Evolutionary conservation across 192 early-diverging fungal species (phyloP), one percentile per base, ranked within the genome.

Genomic region (Backusella tuberculispora): DNA sequence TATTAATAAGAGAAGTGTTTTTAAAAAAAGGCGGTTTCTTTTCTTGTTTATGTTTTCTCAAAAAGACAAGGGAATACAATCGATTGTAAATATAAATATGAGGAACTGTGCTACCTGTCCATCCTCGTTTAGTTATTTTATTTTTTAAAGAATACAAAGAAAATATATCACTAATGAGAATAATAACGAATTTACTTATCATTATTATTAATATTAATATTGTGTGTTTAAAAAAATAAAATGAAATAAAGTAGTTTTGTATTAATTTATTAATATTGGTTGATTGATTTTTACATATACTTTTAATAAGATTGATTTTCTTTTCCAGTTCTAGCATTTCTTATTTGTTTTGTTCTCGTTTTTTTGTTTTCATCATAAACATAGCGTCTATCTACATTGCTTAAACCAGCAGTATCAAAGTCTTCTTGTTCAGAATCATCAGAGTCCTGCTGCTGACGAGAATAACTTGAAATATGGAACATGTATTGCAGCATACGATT

Each of bases 351-450:
- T 15, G 74, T 43, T 42, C 74, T 63, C 14, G 38, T 41, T 46
- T 75, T 75, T 13, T 75, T 45, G n/a, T 34, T 42, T 42, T 75
- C 65, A 48, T 68, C 66, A 53, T 75, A 68, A n/a, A 75, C 0
- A 44, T 75, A 75, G 3, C 38, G 63, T 50, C 48, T 75, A 65
- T 75, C 74, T 5, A 68, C 74, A 42, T 68, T 67, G 46, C 74
- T 75, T 38, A 75, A 21, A 26, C 38, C 41, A 3, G 10, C 40
- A 5, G 47, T 38, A 60, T 60, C 42, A 2, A 60, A 6, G 53
- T 75, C 74, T 6, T 68, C 63, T 13, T 74, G 34, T 0, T 75
- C 74, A 29, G 64, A 68, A 68, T 66, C 46, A 50, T 66, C 46
- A 29, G 45, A 69, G 44, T 47, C 68, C 41, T 67, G 66, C 37